A percentile compares a stretch with the other conserved stretches of the same genome.
Evolutionary conservation across 106 monocot species (phyloP).

Genomic region (Platanthera guangdongensis): DNA sequence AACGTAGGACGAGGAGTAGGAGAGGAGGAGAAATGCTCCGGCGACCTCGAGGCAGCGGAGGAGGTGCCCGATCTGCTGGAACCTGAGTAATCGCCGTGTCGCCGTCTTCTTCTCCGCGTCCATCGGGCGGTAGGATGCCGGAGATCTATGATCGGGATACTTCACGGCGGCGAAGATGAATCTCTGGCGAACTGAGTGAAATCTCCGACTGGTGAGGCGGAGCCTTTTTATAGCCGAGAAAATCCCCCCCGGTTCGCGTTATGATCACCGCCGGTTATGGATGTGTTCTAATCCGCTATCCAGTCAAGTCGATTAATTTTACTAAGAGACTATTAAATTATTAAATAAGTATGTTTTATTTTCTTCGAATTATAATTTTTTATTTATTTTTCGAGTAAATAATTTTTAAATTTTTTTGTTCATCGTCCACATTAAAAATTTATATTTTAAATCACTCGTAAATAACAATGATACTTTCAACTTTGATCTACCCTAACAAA

Average conservation of each 20-base stretch:
- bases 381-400: no score
- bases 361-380: no score
- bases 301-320: no score
- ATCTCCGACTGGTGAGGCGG: neutral
- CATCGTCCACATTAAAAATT: no score
- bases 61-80: constrained; percentile 8
- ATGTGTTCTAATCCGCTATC: no score
- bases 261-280: neutral
- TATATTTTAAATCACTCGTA: no score
- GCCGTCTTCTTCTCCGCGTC: constrained; percentile 22
- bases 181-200: neutral
- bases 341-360: no score
- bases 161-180: neutral
- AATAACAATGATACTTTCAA: no score
- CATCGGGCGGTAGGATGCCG: constrained; percentile 1
- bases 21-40: constrained; percentile 20
- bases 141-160: neutral
- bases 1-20: constrained; percentile 22
- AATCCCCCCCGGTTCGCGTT: neutral
- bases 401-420: no score
- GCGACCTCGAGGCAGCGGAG: constrained; percentile 24
- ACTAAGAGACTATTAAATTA: no score
- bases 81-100: constrained; percentile 20
- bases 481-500: no score
- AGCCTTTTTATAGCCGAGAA: neutral